Percentiles rank a stretch among this genome's conserved stretches.
These are phyloP conservation scores for Xanthoconium purpureum DNA, from an alignment of 768 basidiomycete species.

Conservation along the genomic window DNA sequence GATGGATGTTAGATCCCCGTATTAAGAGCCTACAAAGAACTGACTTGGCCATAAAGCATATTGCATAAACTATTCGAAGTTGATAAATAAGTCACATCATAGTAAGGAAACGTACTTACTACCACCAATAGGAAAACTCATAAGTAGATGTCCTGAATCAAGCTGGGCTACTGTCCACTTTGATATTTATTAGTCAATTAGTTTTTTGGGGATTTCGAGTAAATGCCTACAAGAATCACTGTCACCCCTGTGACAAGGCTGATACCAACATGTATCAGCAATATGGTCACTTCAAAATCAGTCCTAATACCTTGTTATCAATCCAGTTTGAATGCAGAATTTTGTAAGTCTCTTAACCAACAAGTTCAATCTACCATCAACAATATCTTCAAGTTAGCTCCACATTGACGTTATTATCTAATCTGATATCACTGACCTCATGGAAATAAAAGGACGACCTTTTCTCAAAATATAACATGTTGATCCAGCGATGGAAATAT, in stretches of 20 bases:
- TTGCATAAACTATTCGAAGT: slow-evolving; percentile 22
- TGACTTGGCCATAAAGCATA: slow-evolving; percentile 30
- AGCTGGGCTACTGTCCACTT: slow-evolving; percentile 22
- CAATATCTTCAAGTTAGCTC: background rate
- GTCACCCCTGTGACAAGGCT: slow-evolving; percentile 18
- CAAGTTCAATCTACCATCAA: slow-evolving; percentile 8
- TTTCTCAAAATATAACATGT: slow-evolving; percentile 14
- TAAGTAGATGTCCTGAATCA: slow-evolving; percentile 16
- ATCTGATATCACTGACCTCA: slow-evolving; percentile 10
- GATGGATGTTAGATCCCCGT: background rate
- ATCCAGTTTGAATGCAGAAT: slow-evolving; percentile 27
- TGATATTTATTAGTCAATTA: background rate
- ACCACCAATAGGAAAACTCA: slow-evolving; percentile 26
- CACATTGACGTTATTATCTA: background rate
- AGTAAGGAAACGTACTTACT: slow-evolving; percentile 12
- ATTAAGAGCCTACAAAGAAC: background rate
- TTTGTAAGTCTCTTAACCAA: slow-evolving; percentile 16
- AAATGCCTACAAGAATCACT: slow-evolving; percentile 18
- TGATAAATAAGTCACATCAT: background rate
- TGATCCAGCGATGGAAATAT: slow-evolving; percentile 24
- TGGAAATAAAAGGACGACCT: slow-evolving; percentile 1
- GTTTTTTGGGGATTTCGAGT: background rate
- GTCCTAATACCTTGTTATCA: slow-evolving; percentile 20
- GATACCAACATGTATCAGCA: background rate
- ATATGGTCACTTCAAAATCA: background rate